phyloP scores from a whole-genome alignment of 2,329 filamentous ascomycete genomes.

The Botrytis pseudocinerea region DNA sequence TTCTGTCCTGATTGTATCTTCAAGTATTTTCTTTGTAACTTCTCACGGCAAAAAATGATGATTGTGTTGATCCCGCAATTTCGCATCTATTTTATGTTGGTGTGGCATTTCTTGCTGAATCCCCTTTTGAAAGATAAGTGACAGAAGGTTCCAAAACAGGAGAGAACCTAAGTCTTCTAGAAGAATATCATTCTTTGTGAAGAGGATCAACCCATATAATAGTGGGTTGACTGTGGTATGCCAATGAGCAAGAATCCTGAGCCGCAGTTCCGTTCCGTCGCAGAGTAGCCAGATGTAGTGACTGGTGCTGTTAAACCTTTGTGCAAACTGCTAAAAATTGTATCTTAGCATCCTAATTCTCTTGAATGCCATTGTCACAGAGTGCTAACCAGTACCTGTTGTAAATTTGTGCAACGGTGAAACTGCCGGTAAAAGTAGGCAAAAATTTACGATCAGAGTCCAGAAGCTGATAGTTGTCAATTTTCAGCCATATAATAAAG shows the following conservation, averaged over 20 bases:
- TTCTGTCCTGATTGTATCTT: not conserved
- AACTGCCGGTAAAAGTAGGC: not conserved
- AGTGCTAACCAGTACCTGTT: not conserved
- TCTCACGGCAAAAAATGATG: rapidly evolving
- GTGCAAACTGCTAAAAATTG: not conserved
- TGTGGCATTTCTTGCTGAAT: not conserved
- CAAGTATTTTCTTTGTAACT: not conserved
- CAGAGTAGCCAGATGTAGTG: not conserved
- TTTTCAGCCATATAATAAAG: not conserved
- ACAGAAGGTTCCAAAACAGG: not conserved
- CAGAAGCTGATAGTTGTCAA: not conserved
- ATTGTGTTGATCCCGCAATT: too few species aligned
- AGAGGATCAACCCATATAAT: not conserved
- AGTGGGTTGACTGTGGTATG: not conserved
- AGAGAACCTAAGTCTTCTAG: not conserved
- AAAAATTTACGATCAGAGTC: not conserved
- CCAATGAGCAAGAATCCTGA: not conserved
- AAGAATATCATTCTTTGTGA: not conserved
- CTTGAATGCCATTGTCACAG: not conserved
- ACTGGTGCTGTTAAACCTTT: not conserved
- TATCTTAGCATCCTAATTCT: not conserved
- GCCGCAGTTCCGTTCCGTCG: not conserved
- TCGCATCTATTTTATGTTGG: not conserved
- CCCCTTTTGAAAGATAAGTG: not conserved
- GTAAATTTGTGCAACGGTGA: not conserved